A percentile compares a stretch with the other conserved stretches of the same genome.
phyloP scores from a whole-genome alignment of 2,329 filamentous ascomycete species.

The Ilyonectria mors-panacis region DNA sequence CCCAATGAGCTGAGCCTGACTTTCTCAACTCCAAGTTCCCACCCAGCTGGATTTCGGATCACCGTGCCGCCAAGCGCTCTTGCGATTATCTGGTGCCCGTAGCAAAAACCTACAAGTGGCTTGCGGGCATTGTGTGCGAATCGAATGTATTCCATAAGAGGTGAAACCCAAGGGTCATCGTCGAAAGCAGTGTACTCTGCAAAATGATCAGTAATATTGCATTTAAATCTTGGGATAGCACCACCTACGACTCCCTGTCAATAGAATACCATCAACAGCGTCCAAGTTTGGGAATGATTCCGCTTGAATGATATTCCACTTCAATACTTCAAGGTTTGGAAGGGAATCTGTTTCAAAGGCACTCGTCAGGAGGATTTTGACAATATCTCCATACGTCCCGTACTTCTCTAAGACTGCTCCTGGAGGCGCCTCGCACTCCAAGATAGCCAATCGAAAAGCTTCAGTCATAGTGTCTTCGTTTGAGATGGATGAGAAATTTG shows the following conservation, averaged over 20 bases:
- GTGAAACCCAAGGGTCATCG: conserved; percentile 29
- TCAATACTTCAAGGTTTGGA: conserved; percentile 10
- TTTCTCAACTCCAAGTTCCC: conserved; percentile 28
- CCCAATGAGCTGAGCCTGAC: conserved; percentile 20
- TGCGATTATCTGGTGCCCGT: conserved; percentile 38
- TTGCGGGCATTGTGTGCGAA: conserved; percentile 21
- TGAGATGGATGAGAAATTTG: neutral
- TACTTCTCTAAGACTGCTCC: conserved; percentile 22
- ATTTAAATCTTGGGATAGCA: neutral
- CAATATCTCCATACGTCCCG: conserved; percentile 36
- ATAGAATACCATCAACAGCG: conserved; percentile 30
- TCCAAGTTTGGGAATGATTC: conserved; percentile 19
- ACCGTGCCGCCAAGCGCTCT: conserved; percentile 33
- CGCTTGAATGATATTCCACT: conserved; percentile 15
- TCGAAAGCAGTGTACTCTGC: conserved; percentile 29
- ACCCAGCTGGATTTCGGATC: conserved; percentile 25
- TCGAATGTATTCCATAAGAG: conserved; percentile 24
- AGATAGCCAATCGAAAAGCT: conserved; percentile 29
- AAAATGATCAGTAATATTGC: neutral
- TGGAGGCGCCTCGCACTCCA: conserved; percentile 33
- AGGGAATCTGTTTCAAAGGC: neutral
- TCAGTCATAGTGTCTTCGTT: neutral
- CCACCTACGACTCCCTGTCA: conserved; percentile 33
- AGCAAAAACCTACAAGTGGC: conserved; percentile 35
- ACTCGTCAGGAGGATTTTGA: conserved; percentile 23